Conservation (phyloP, 2,329 filamentous ascomycete species). For the Penicillium sclerotiorum region DNA sequence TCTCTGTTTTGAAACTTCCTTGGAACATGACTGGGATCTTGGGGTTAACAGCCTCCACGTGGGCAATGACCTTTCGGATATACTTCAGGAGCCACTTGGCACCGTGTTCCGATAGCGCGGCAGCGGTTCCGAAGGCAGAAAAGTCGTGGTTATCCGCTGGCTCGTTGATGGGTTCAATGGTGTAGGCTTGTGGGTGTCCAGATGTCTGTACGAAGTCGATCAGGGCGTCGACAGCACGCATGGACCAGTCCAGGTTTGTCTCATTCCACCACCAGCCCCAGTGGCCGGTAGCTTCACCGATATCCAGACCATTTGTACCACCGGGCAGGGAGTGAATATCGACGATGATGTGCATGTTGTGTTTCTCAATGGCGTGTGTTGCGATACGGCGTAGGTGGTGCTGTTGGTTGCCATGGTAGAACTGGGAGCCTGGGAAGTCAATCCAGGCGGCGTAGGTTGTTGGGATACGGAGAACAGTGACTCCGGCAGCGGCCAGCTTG, state of each 20-base stretch:
- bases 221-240: constrained; percentile 23
- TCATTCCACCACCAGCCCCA: constrained; percentile 30
- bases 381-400: constrained; percentile 24
- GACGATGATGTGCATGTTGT: constrained; percentile 30
- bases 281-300: constrained; percentile 27
- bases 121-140: constrained; percentile 26
- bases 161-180: constrained; percentile 32
- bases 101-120: constrained; percentile 24
- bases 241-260: constrained; percentile 26
- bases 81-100: constrained; percentile 28
- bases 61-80: constrained; percentile 22
- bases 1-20: constrained; percentile 28
- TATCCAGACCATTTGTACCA: constrained; percentile 28
- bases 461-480: constrained; percentile 22
- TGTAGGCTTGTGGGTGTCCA: constrained; percentile 21
- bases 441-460: constrained; percentile 26
- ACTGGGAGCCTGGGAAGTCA: constrained; percentile 25
- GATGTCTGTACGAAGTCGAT: constrained; percentile 24
- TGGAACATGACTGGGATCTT: constrained; percentile 30
- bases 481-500: constrained; percentile 14
- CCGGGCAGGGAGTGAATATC: constrained; percentile 32
- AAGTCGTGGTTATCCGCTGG: constrained; percentile 27
- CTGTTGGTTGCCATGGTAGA: constrained; percentile 28
- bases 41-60: constrained; percentile 16
- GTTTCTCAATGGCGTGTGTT: constrained; percentile 23